Conservation (phyloP, 257 asterid species). For the Nicotiana otophora region DNA sequence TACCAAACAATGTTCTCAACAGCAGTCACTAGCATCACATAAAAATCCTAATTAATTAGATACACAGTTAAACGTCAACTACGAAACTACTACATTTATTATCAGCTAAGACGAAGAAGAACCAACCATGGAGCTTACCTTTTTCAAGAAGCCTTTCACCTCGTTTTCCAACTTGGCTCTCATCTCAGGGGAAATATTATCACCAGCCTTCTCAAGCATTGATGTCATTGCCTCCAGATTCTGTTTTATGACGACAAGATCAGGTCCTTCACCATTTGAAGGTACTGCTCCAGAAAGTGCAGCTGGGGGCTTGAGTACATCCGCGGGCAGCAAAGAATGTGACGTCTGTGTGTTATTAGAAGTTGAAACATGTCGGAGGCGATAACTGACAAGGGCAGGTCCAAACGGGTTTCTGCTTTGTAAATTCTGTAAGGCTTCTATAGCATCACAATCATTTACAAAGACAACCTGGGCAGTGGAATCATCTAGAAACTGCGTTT, state of each 20-base stretch:
- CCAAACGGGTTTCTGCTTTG: constrained; percentile 53
- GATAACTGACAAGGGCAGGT: constrained; percentile 39
- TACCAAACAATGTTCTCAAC: neutral
- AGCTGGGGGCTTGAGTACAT: constrained; percentile 9
- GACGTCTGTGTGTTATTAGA: constrained; percentile 9
- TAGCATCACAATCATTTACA: constrained; percentile 48
- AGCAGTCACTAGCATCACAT: neutral
- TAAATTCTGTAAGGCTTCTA: constrained; percentile 48
- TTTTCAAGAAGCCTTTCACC: constrained; percentile 50
- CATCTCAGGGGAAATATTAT: constrained; percentile 43
- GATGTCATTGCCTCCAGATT: constrained; percentile 74
- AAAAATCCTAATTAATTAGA: neutral
- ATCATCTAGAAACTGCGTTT: constrained; percentile 24
- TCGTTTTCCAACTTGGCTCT: constrained; percentile 64
- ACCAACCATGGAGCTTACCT: constrained; percentile 41
- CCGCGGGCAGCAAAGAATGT: constrained; percentile 16
- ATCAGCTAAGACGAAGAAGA: constrained; percentile 33
- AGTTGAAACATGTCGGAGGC: constrained; percentile 25
- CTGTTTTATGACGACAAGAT: constrained; percentile 45
- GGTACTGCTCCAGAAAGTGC: constrained; percentile 13
- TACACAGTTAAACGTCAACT: neutral
- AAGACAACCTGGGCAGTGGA: constrained; percentile 37
- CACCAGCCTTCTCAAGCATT: constrained; percentile 64
- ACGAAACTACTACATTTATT: neutral
- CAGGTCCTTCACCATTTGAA: constrained; percentile 24